phyloP scores from a whole-genome alignment of 2,329 filamentous ascomycete species.

The Fusarium paranaense region DNA sequence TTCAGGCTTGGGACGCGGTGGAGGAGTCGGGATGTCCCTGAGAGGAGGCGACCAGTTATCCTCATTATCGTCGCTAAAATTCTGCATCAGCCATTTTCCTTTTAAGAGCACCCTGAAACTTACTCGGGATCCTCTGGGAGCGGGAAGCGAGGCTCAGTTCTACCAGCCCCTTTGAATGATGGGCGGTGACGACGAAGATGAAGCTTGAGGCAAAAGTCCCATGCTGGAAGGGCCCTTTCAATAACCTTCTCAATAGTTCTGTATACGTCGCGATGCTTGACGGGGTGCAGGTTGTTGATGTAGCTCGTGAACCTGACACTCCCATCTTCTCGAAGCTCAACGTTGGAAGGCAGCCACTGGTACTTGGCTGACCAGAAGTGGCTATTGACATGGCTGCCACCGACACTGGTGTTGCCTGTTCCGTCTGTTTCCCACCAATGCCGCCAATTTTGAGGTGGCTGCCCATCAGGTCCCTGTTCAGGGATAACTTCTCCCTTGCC shows the following conservation, averaged over 20 bases:
- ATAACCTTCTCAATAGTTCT: constrained; percentile 52
- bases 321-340: constrained; percentile 52
- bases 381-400: constrained; percentile 66
- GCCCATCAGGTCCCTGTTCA: constrained; percentile 53
- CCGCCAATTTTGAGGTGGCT: not conserved
- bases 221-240: constrained; percentile 52
- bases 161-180: constrained; percentile 21
- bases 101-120: not conserved
- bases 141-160: constrained; percentile 24
- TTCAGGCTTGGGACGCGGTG: not conserved
- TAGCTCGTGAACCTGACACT: constrained; percentile 56
- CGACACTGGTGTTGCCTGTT: constrained; percentile 45
- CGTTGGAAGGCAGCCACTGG: constrained; percentile 46
- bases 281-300: constrained; percentile 60
- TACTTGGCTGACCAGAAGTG: constrained; percentile 53
- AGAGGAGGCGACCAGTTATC: constrained; percentile 15
- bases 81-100: not conserved
- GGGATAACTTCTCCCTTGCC: constrained; percentile 39
- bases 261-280: constrained; percentile 47
- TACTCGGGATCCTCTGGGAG: constrained; percentile 15
- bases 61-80: constrained; percentile 20
- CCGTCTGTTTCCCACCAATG: not conserved
- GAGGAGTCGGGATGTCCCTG: not conserved
- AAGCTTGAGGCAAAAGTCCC: constrained; percentile 53
- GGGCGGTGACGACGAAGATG: constrained; percentile 47